Conservation (phyloP, 78 protist genomes). For the Protostelium mycophagum region DNA sequence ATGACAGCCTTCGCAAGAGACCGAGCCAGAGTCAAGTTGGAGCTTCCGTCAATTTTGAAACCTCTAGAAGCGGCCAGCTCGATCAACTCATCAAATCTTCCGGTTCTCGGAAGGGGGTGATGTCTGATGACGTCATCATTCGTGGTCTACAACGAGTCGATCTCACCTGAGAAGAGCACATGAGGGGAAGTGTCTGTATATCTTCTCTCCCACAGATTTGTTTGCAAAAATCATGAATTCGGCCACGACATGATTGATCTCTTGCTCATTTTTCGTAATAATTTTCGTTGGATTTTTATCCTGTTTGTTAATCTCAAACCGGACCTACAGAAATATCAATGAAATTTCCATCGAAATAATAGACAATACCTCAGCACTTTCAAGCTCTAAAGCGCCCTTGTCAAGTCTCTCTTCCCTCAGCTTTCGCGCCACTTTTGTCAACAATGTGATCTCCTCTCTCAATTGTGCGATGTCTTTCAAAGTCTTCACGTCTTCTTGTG, state of each 20-base stretch:
- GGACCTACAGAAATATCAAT: neutral
- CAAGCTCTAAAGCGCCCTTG: conserved; percentile 50
- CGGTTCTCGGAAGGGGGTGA: conserved; percentile 1
- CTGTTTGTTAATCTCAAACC: conserved; percentile 22
- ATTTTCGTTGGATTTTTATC: conserved; percentile 21
- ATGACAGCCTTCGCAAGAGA: neutral
- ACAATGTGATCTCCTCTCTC: conserved; percentile 7
- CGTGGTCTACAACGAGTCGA: conserved; percentile 13
- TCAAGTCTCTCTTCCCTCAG: conserved; percentile 7
- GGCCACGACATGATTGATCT: conserved; percentile 77
- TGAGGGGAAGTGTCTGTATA: conserved; percentile 54
- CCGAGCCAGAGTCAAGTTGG: conserved; percentile 2
- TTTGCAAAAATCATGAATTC: conserved; percentile 98
- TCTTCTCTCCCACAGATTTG: conserved; percentile 76
- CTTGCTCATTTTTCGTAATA: conserved; percentile 35
- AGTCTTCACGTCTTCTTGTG: neutral
- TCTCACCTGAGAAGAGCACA: conserved; percentile 76
- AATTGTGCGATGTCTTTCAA: neutral
- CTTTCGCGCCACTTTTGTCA: neutral
- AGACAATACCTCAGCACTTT: conserved; percentile 40
- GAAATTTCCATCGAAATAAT: neutral
- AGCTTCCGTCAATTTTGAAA: neutral
- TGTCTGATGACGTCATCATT: conserved; percentile 7
- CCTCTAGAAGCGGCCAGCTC: neutral
- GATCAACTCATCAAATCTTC: conserved; percentile 13